These are phyloP conservation scores for Cunninghamia lanceolata DNA, from an alignment of 75 land plant genomes.

Conservation along the genomic window DNA sequence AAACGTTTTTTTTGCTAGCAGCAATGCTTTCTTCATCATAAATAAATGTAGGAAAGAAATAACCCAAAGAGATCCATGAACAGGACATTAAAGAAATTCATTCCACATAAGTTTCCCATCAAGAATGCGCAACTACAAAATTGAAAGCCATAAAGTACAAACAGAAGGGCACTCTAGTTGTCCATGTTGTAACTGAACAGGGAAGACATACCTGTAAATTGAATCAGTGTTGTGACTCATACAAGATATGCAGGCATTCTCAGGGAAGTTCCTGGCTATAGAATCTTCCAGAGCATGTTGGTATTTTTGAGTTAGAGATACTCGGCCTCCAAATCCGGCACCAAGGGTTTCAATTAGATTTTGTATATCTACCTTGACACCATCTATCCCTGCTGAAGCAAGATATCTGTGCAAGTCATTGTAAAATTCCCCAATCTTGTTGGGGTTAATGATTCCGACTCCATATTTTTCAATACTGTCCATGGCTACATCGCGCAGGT, in stretches of 20 bases:
- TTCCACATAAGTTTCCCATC: too few relatives aligned
- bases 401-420: conserved; percentile 39
- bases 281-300: conserved; percentile 39
- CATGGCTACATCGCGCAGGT: conserved; percentile 52
- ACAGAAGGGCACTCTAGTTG: background rate
- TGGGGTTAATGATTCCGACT: conserved; percentile 29
- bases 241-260: conserved; percentile 46
- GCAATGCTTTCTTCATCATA: background rate
- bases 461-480: conserved; percentile 62
- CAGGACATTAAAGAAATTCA: background rate
- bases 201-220: conserved; percentile 26
- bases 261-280: conserved; percentile 31
- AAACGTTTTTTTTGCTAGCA: background rate
- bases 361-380: conserved; percentile 44
- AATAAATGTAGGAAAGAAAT: background rate
- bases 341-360: conserved; percentile 40
- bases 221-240: conserved; percentile 44
- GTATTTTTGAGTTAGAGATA: conserved; percentile 15
- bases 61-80: background rate
- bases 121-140: background rate
- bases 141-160: background rate
- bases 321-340: conserved; percentile 31
- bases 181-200: background rate
- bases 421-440: conserved; percentile 22
- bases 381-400: conserved; percentile 36